A percentile compares a stretch with the other conserved stretches of the same genome.
These are phyloP conservation scores for Ophiocordyceps camponoti-saundersi DNA, from an alignment of 2,329 filamentous ascomycete species.

Conservation along the genomic window DNA sequence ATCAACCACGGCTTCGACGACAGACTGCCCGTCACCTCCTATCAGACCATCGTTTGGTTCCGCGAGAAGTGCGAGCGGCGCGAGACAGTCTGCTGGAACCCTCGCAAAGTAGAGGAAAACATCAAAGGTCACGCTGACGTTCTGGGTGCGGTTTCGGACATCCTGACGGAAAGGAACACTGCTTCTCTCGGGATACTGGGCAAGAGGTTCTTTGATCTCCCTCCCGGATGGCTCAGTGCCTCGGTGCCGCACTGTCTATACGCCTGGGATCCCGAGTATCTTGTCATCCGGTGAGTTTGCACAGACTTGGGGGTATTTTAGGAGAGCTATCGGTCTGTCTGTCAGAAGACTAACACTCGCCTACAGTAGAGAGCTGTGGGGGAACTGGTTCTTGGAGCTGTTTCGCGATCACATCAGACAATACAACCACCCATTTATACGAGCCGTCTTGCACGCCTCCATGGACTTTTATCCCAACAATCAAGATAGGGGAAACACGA, in stretches of 20 bases:
- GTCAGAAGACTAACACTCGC: too few species aligned
- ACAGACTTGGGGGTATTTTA: not conserved
- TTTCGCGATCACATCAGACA: not conserved
- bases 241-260: not conserved
- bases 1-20: not conserved
- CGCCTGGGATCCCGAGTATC: not conserved
- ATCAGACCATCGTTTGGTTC: not conserved
- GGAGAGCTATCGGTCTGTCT: not conserved
- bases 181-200: not conserved
- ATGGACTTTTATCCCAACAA: not conserved
- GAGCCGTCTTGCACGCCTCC: not conserved
- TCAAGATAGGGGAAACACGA: not conserved
- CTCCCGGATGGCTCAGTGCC: not conserved
- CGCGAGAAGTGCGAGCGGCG: not conserved
- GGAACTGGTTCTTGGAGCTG: not conserved
- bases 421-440: not conserved
- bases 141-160: not conserved
- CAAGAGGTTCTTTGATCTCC: not conserved
- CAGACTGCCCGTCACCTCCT: not conserved
- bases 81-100: not conserved
- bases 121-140: not conserved
- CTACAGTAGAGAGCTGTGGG: not conserved
- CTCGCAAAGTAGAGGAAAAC: not conserved
- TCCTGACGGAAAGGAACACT: not conserved
- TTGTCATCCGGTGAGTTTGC: not conserved